Conservation (phyloP, 2,329 filamentous ascomycete genomes). For the Beauveria bassiana region DNA sequence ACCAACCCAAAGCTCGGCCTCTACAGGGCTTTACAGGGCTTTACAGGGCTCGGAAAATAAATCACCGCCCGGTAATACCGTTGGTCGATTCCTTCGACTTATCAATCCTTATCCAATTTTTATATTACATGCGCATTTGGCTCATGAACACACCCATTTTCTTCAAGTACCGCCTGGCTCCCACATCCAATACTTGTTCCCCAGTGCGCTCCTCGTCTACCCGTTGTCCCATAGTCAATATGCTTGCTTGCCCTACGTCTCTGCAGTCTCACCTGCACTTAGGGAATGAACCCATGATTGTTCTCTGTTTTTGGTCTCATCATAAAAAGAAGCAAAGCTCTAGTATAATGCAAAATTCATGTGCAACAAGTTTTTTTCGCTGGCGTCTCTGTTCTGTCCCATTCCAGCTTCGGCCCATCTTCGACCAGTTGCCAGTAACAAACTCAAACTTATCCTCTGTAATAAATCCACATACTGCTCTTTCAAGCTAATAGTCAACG, state of each 20-base stretch:
- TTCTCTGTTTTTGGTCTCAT: neutral
- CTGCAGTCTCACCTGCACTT: neutral
- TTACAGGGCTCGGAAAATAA: neutral
- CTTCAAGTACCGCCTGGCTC: neutral
- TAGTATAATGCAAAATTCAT: constrained; percentile 1
- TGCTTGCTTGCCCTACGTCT: neutral
- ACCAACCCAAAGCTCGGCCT: neutral
- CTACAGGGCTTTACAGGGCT: too few species aligned
- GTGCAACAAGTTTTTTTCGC: neutral
- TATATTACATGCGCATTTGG: neutral
- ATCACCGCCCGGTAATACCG: neutral
- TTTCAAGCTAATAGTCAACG: neutral
- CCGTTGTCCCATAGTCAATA: neutral
- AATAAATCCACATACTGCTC: neutral
- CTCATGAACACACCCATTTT: neutral
- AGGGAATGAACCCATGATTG: neutral
- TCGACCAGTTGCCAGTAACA: neutral
- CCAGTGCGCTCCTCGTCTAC: neutral
- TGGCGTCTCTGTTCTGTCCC: neutral
- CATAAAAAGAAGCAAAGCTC: neutral
- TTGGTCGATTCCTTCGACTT: neutral
- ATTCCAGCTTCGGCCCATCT: neutral
- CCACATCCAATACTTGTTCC: neutral
- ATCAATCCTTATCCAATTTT: neutral
- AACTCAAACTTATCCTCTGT: neutral